Evolutionary conservation across 352 stramenopile genomes (phyloP), one percentile per base, ranked within the genome.

Genomic region (Globisporangium uncinulatum): DNA sequence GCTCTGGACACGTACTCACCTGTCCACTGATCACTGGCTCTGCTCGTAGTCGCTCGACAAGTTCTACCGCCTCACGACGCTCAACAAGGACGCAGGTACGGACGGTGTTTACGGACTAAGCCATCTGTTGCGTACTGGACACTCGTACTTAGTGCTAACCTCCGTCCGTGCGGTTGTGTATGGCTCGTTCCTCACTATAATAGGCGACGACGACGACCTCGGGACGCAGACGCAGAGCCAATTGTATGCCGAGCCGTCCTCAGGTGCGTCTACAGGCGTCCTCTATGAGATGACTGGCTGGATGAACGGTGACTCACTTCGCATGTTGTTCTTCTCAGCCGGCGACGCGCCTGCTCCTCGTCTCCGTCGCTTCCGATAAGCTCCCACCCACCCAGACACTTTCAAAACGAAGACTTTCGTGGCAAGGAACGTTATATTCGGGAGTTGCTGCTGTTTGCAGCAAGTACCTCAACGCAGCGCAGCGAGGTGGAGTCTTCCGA

Each of bases 41-140:
- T 54, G 13, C 15, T 52, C 20, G 0, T 17, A 92, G 83, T 93
- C 83, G 17, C 61, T 93, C 9, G 70, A 85, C 67, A 87, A 89
- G 57, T 91, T 93, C 57, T 91, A 89, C 59, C 73, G 72, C 17
- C 62, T 93, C 36, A 72, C 81, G 6, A 81, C 76, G 46, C 71
- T 91, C 55, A 83, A 67, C 20, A 59, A 78, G 29, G 73, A 70
- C 51, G 57, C 56, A 24, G 63, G 74, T 83, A 48, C 52, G 69
- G 59, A 15, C 7, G 13, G 2, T 6, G 20, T 19, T 2, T 13
- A 29, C 20, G 5, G 20, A 2, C 6, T 6, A 4, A 29, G 20
- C 6, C 4, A 53, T 13, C 6, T 5, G 10, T 20, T 29, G 47
- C 34, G 24, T 15, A 14, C 6, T 24, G 48, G 13, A 46, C 42